These are phyloP conservation scores for Blepharisma stoltei DNA, from an alignment of 73 alveolate species.

Conservation along the genomic window DNA sequence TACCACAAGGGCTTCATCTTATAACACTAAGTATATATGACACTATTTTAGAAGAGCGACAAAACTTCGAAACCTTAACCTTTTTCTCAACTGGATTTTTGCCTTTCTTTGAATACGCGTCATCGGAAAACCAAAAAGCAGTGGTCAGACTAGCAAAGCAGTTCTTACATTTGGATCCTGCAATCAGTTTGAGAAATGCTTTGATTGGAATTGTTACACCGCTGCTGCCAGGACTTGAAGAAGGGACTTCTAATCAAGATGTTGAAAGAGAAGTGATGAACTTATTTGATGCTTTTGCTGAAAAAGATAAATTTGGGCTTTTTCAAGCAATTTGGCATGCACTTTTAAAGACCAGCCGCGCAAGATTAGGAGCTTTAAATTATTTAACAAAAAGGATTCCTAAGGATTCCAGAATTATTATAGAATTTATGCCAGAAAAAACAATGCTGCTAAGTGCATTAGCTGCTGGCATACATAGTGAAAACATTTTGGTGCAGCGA, in stretches of 20 bases:
- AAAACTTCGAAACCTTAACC: not conserved
- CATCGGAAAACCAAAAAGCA: not conserved
- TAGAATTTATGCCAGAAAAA: slow-evolving; percentile 5
- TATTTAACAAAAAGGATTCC: slow-evolving; percentile 5
- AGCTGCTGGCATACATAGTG: not conserved
- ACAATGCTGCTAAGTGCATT: not conserved
- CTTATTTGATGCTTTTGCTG: slow-evolving; percentile 8
- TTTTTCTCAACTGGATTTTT: slow-evolving; percentile 9
- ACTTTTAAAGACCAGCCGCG: not conserved
- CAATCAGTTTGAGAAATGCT: too few relatives aligned
- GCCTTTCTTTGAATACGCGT: slow-evolving; percentile 20
- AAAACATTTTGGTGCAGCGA: not conserved
- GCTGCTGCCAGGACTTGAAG: slow-evolving; percentile 17
- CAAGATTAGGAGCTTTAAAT: slow-evolving; percentile 18
- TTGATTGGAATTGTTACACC: not conserved
- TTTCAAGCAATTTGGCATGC: slow-evolving; percentile 12
- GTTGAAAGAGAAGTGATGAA: not conserved
- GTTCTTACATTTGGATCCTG: too few relatives aligned
- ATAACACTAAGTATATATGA: slow-evolving; percentile 2
- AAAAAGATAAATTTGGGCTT: not conserved
- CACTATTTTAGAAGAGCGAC: not conserved
- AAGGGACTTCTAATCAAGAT: slow-evolving; percentile 7
- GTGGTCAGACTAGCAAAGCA: too few relatives aligned
- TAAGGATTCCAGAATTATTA: not conserved
- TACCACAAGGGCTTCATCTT: slow-evolving; percentile 26